Percentiles rank a stretch among this genome's conserved stretches.
Conservation (phyloP, 1,284 basidiomycete genomes). For the Leccinum solheimii region DNA sequence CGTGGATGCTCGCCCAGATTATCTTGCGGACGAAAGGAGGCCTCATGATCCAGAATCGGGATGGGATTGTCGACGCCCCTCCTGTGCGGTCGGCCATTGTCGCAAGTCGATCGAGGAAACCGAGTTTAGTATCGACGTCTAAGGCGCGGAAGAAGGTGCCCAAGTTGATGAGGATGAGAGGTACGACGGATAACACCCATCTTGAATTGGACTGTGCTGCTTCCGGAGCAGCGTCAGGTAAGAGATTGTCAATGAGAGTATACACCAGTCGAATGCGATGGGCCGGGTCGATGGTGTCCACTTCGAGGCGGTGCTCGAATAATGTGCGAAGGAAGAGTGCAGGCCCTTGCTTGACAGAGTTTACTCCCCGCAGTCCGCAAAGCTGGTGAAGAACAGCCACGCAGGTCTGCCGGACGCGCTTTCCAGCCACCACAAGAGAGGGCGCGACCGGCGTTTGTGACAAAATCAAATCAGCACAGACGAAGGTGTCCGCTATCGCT, state of each 20-base stretch:
- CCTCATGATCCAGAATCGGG: constrained; percentile 3
- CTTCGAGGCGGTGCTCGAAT: constrained; percentile 46
- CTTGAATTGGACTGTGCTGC: too few species aligned
- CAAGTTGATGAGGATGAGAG: too few species aligned
- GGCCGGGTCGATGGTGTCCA: constrained; percentile 50
- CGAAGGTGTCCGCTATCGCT: constrained; percentile 55
- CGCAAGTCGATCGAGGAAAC: too few species aligned
- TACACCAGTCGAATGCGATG: constrained; percentile 57
- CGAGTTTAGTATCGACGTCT: too few species aligned
- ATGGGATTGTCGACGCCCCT: constrained; percentile 7
- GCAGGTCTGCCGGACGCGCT: constrained; percentile 47
- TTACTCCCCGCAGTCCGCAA: constrained; percentile 37
- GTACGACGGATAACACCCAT: too few species aligned
- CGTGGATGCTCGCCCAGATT: constrained; percentile 11
- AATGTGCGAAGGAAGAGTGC: constrained; percentile 54
- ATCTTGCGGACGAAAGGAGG: constrained; percentile 8
- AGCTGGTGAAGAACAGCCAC: constrained; percentile 48
- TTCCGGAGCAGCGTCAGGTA: too few species aligned
- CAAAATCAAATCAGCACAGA: constrained; percentile 49
- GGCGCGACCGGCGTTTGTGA: constrained; percentile 35
- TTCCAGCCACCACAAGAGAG: constrained; percentile 14
- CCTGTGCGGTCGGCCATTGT: constrained; percentile 7
- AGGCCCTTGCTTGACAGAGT: constrained; percentile 41
- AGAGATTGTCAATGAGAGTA: constrained; percentile 40
- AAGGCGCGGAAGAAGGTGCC: too few species aligned